Evolutionary conservation across 2,329 filamentous ascomycete genomes (phyloP).

Genomic region (Fusarium sp.): DNA sequence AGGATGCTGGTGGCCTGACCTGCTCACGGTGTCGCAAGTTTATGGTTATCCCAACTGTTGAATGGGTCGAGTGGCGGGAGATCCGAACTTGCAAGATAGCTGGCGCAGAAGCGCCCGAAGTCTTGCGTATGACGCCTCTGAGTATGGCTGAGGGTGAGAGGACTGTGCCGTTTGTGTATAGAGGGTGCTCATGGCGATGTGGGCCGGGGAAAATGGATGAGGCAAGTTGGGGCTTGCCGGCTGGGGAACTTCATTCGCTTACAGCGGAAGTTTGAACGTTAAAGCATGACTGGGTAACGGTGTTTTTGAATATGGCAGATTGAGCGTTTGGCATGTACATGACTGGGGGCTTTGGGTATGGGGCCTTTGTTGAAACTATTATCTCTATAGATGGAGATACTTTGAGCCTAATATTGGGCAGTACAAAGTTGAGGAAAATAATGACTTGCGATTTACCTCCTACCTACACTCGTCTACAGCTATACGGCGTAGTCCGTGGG

Average conservation of each 20-base stretch:
- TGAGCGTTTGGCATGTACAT: constrained; percentile 10
- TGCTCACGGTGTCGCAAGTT: constrained; percentile 65
- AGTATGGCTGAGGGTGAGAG: constrained; percentile 50
- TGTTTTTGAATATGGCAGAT: constrained; percentile 24
- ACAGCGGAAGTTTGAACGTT: constrained; percentile 2
- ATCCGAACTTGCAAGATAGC: constrained; percentile 38
- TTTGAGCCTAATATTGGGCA: neutral
- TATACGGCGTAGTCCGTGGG: neutral
- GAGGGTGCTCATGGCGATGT: constrained; percentile 64
- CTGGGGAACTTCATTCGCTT: constrained; percentile 27
- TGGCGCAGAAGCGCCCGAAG: constrained; percentile 4
- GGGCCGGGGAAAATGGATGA: constrained; percentile 46
- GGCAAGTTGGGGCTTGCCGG: constrained; percentile 36
- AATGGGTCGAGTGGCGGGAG: constrained; percentile 75
- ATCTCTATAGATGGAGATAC: neutral
- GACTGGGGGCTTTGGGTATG: neutral
- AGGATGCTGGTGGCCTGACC: constrained; percentile 59
- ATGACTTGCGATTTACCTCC: neutral
- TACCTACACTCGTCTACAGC: neutral
- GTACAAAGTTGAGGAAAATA: neutral
- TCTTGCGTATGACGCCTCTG: constrained; percentile 39
- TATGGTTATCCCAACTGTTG: constrained; percentile 62
- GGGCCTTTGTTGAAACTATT: neutral
- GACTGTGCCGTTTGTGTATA: constrained; percentile 59
- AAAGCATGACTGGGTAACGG: constrained; percentile 18